phyloP scores from a whole-genome alignment of 2,329 filamentous ascomycete species.

The Lizonia empirigonia region DNA sequence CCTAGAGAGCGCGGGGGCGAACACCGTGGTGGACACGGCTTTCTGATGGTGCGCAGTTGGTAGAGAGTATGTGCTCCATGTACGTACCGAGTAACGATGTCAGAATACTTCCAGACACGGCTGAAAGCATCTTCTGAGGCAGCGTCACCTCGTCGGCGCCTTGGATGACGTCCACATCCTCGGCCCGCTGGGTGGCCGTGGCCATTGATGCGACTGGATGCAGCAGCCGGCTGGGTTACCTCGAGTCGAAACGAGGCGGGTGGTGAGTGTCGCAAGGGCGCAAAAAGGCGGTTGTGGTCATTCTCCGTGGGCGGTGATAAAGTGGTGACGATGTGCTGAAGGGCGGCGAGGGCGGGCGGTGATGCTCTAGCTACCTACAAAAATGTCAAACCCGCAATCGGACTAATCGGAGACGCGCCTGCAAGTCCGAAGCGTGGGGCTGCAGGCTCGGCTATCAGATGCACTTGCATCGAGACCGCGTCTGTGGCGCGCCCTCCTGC shows the following conservation, averaged over 20 bases:
- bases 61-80: background rate
- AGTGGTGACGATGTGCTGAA: slow-evolving; percentile 15
- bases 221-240: slow-evolving; percentile 32
- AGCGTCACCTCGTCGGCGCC: slow-evolving; percentile 73
- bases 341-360: slow-evolving; percentile 17
- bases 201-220: slow-evolving; percentile 31
- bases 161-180: slow-evolving; percentile 49
- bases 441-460: slow-evolving; percentile 32
- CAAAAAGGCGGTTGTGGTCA: slow-evolving; percentile 34
- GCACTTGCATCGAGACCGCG: slow-evolving; percentile 15
- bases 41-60: background rate
- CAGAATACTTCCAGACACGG: slow-evolving; percentile 85
- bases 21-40: slow-evolving; percentile 9
- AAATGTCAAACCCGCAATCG: slow-evolving; percentile 28
- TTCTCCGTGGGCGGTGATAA: slow-evolving; percentile 33
- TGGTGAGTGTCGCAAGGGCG: slow-evolving; percentile 28
- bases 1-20: background rate
- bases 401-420: slow-evolving; percentile 11
- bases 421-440: slow-evolving; percentile 1
- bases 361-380: slow-evolving; percentile 17
- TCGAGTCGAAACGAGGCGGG: slow-evolving; percentile 36
- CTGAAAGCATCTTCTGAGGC: slow-evolving; percentile 91
- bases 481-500: slow-evolving; percentile 10
- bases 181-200: slow-evolving; percentile 39
- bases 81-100: slow-evolving; percentile 83